Evolutionary conservation across 495 filamentous ascomycete genomes (phyloP).

Genomic region (Neohortaea acidophila): DNA sequence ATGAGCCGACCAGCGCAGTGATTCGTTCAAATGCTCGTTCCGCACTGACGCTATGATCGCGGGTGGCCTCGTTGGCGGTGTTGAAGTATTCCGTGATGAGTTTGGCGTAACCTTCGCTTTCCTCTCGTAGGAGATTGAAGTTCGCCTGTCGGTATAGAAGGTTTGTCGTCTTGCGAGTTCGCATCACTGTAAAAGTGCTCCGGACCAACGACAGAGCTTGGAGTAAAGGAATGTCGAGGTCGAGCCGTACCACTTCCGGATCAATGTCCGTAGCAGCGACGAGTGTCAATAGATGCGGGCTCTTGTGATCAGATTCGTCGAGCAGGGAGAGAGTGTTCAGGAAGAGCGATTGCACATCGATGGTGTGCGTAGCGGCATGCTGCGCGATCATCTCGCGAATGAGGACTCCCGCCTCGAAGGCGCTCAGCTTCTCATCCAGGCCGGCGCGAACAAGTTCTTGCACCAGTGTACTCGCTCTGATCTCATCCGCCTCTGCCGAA

Average conservation of each 20-base stretch:
- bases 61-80: conserved; percentile 35
- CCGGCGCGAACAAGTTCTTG: conserved; percentile 70
- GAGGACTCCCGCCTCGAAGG: conserved; percentile 52
- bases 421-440: conserved; percentile 48
- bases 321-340: conserved; percentile 68
- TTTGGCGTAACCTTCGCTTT: conserved; percentile 88
- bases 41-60: conserved; percentile 26
- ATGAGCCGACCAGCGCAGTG: conserved; percentile 82
- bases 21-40: conserved; percentile 64
- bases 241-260: conserved; percentile 54
- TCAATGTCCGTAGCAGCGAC: conserved; percentile 58
- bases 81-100: conserved; percentile 79
- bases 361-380: conserved; percentile 32
- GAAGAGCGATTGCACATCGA: conserved; percentile 44
- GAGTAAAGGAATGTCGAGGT: conserved; percentile 65
- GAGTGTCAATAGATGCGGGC: conserved; percentile 35
- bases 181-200: conserved; percentile 66
- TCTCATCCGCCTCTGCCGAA: conserved; percentile 46
- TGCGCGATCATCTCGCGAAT: conserved; percentile 60
- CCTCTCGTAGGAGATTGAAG: conserved; percentile 89
- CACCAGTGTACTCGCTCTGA: conserved; percentile 53
- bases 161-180: conserved; percentile 78
- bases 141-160: conserved; percentile 88
- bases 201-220: conserved; percentile 63
- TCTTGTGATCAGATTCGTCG: conserved; percentile 44